phyloP scores from a whole-genome alignment of 306 rosid species.

The Rosa lucieae region DNA sequence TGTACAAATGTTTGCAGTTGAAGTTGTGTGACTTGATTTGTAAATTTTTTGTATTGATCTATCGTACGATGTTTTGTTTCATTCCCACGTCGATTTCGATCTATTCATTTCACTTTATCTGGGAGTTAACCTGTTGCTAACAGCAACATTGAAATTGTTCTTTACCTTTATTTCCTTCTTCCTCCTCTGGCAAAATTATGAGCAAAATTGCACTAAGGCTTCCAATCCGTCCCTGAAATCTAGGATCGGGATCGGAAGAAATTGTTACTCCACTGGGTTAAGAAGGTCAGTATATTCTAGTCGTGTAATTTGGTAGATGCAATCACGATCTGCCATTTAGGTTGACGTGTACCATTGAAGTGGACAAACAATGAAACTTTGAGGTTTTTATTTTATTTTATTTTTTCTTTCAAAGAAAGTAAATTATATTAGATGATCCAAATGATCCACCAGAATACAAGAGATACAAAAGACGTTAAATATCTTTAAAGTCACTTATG shows the following conservation, averaged over 20 bases:
- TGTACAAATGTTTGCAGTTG: constrained; percentile 58
- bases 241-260: neutral
- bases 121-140: neutral
- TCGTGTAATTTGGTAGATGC: neutral
- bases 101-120: neutral
- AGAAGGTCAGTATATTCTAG: no score
- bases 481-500: neutral
- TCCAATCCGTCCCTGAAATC: neutral
- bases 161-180: neutral
- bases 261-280: no score
- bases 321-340: neutral
- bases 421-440: no score
- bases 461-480: no score
- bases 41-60: constrained; percentile 22
- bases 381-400: no score
- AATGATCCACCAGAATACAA: no score
- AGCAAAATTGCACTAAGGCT: neutral
- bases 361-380: no score
- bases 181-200: neutral
- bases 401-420: no score
- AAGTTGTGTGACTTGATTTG: constrained; percentile 28
- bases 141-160: neutral
- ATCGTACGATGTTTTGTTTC: constrained; percentile 16
- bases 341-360: no score
- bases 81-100: constrained; percentile 6